These are phyloP conservation scores for Eleusine indica DNA, from an alignment of 176 grass and related monocot species.

Conservation along the genomic window DNA sequence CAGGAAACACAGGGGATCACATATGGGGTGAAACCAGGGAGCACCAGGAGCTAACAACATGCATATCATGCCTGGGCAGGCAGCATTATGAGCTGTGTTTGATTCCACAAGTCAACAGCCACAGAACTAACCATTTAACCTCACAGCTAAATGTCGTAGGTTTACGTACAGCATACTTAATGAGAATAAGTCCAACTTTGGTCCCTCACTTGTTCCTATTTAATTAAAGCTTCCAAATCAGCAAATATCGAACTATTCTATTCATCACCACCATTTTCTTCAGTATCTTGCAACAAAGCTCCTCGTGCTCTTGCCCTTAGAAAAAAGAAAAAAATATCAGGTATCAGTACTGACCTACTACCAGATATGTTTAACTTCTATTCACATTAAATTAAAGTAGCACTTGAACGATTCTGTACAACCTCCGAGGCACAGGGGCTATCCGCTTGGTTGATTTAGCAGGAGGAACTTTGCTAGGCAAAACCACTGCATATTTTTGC, in stretches of 20 bases:
- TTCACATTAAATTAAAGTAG: constrained; percentile 32
- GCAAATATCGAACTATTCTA: constrained; percentile 48
- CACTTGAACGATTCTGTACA: constrained; percentile 22
- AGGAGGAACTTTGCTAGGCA: constrained; percentile 42
- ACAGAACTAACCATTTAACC: neutral
- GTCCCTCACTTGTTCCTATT: neutral
- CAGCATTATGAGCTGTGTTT: constrained; percentile 6
- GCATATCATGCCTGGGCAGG: neutral
- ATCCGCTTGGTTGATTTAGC: constrained; percentile 53
- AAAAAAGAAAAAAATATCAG: constrained; percentile 14
- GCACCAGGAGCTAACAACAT: neutral
- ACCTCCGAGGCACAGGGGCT: constrained; percentile 61
- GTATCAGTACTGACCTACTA: constrained; percentile 6
- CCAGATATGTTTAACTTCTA: constrained; percentile 17
- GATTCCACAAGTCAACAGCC: constrained; percentile 19
- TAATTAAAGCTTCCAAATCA: neutral
- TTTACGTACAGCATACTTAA: constrained; percentile 9
- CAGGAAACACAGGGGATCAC: neutral
- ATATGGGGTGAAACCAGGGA: neutral
- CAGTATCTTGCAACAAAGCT: constrained; percentile 69
- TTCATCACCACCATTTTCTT: constrained; percentile 56
- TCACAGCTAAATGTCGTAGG: neutral
- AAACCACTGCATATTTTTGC: constrained; percentile 47
- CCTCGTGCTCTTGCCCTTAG: constrained; percentile 72
- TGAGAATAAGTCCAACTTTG: neutral